Evolutionary conservation across 768 basidiomycete species (phyloP).

Genomic region (Pisolithus microcarpus): DNA sequence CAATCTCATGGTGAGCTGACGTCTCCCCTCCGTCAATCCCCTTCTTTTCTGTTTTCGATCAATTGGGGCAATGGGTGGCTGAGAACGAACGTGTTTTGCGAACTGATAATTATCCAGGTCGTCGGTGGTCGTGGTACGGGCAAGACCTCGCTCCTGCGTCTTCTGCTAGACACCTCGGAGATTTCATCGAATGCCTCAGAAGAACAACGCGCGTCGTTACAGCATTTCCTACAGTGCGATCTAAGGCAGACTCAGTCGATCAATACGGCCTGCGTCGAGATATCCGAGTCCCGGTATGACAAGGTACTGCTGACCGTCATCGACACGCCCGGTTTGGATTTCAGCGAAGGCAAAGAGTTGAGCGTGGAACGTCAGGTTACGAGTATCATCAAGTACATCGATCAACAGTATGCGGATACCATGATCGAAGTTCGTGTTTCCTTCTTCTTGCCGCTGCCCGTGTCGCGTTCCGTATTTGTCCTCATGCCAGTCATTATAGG

Average conservation of each 20-base stretch:
- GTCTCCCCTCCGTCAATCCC: too few relatives aligned
- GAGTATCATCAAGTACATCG: constrained; percentile 66
- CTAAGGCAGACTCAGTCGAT: constrained; percentile 58
- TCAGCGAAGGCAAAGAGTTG: constrained; percentile 63
- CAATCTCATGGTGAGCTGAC: constrained; percentile 67
- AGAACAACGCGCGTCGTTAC: constrained; percentile 62
- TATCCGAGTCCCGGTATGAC: constrained; percentile 78
- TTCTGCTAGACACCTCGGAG: constrained; percentile 80
- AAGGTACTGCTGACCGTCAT: constrained; percentile 72
- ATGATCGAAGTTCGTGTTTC: constrained; percentile 62
- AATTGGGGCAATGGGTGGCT: background rate
- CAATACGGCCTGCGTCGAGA: constrained; percentile 67
- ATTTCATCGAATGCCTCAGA: constrained; percentile 69
- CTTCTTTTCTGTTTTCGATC: background rate
- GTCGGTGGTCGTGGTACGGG: constrained; percentile 76
- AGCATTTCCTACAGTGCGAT: constrained; percentile 55
- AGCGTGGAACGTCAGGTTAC: constrained; percentile 76
- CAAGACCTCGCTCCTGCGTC: constrained; percentile 74
- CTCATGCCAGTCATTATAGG: constrained; percentile 35
- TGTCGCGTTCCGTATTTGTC: background rate
- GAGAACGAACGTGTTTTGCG: constrained; percentile 3
- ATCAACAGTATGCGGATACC: constrained; percentile 76
- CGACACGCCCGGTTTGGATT: constrained; percentile 83
- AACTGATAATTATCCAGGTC: constrained; percentile 40
- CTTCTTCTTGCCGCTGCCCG: background rate